Evolutionary conservation across 768 basidiomycete genomes (phyloP), one percentile per base, ranked within the genome.

Genomic region (Russula sp.): DNA sequence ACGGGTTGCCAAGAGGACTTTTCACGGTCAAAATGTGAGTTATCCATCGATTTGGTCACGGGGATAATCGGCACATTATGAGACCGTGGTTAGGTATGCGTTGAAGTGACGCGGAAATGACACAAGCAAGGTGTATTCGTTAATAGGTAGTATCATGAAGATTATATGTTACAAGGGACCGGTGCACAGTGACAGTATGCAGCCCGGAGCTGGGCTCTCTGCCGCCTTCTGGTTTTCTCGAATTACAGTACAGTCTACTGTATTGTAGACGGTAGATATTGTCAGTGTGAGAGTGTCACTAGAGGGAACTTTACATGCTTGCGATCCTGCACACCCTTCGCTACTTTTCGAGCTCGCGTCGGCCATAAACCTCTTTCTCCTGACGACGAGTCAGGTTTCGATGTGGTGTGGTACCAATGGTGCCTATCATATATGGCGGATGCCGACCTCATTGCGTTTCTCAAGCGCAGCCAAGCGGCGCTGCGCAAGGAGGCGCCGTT

Each of bases 331-430:
- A 6, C 76, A 75, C 13, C 80, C 83, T 8, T 44, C 60, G 44
- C 72, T 7, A 79, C 74, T 42, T 79, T 83, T 64, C 73, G 89
- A 30, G 89, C 85, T 56, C 84, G 89, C 16, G 77, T 93, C 7
- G 92, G 92, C 3, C 84, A 83, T 72, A 75, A 75, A n/a, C 79
- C 81, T 0, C 69, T 71, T 8, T 75, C 76, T 28, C 78, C 78
- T 30, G 71, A 72, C 44, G 76, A 77, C 38, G 84, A 79, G 22
- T 76, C 79, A 50, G 83, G 83, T 1, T 98, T 94, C 75, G 96
- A 99, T 75, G 83, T 94, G 59, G 83, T 96, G 62, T 94, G 92
- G 95, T 92, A 92, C 71, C 96, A 99, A 74, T 98, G 96, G 96
- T 96, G 95, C 77, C 81, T 98, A 18, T 91, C 92, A 2, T 91